Base-by-base conservation (phyloP, 2,329 filamentous ascomycete species). In the Fusarium pilosicola region DNA sequence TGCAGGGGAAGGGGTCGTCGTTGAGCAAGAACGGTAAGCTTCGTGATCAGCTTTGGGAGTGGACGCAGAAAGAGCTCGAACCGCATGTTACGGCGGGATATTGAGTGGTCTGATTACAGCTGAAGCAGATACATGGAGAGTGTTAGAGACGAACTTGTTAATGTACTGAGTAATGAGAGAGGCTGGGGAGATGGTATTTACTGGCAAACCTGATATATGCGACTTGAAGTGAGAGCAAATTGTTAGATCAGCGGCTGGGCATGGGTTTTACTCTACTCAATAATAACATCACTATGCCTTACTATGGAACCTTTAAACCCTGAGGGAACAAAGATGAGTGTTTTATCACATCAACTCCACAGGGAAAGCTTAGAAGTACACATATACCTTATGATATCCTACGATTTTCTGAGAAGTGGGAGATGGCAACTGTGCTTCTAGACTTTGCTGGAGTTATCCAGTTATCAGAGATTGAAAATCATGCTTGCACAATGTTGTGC, bases 121-220 rank as follows among this genome's bases (percentile, higher is more conserved):
- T 15, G 22, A 14, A 3, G 11, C 20, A 39, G 38, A 14, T 8
- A 0, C 12, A 2, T 22, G 12, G 1, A 0, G 7, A 22, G 7
- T 20, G 20, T 22, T 39, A 6, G 2, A 9, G 38, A 39, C 1
- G 38, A 0, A 39, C 7, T 39, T 22, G 4, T 22, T 6, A 39
- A 39, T 22, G 5, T 22, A 41, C 13, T 42, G 9, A 17, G 9
- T n/a, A 18, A 18, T 44, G 6, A 24, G 15, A 12, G 15, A 44
- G 6, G 15, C 1, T 24, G 10, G 0, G 15, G 20, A n/a, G 39
- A 10, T n/a, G 7, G 22, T 6, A 34, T 34, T 17, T 9, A 17
- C 32, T 17, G 32, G 32, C 32, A 17, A 15, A 17, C 32, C 32
- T 34, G 32, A 34, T 34, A 34, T 7, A n/a, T 15, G 22, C 22